These are phyloP conservation scores for Trichothecium sympodiale DNA, from an alignment of 2,329 filamentous ascomycete genomes.

Conservation along the genomic window DNA sequence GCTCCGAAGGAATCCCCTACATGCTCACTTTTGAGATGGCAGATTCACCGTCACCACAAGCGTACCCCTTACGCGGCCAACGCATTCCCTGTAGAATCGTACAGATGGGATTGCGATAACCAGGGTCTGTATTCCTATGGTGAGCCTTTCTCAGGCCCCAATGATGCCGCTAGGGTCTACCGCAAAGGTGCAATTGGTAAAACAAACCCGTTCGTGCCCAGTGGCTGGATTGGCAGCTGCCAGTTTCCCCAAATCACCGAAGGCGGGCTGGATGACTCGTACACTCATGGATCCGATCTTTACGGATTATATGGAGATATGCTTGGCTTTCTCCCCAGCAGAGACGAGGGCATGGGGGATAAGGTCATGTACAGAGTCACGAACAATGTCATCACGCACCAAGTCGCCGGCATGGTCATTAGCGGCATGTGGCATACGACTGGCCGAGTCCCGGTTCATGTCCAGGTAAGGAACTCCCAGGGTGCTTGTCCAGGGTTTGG, in stretches of 20 bases:
- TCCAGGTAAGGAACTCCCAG: conserved; percentile 32
- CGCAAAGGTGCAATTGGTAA: conserved; percentile 53
- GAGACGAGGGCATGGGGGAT: conserved; percentile 26
- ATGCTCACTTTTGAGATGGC: too few species aligned
- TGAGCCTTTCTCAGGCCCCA: conserved; percentile 36
- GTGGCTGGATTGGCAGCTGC: conserved; percentile 63
- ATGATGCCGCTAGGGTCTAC: conserved; percentile 43
- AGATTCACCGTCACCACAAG: conserved; percentile 78
- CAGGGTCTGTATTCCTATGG: conserved; percentile 61
- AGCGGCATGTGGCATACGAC: conserved; percentile 52
- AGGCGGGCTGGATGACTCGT: conserved; percentile 61
- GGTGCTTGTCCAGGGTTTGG: not conserved
- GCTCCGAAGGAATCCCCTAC: not conserved
- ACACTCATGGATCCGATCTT: conserved; percentile 65
- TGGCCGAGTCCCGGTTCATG: conserved; percentile 30
- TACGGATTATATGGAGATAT: conserved; percentile 65
- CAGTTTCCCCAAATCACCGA: conserved; percentile 73
- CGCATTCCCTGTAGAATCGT: conserved; percentile 62
- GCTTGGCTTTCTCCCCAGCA: conserved; percentile 53
- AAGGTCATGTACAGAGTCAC: conserved; percentile 60
- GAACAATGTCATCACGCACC: conserved; percentile 71
- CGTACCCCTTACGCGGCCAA: conserved; percentile 72
- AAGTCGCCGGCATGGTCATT: conserved; percentile 67
- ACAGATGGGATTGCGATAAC: conserved; percentile 63
- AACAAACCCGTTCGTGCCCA: conserved; percentile 54